Evolutionary conservation across 805 yeast species (phyloP).

Genomic region (Saturnispora sekii): DNA sequence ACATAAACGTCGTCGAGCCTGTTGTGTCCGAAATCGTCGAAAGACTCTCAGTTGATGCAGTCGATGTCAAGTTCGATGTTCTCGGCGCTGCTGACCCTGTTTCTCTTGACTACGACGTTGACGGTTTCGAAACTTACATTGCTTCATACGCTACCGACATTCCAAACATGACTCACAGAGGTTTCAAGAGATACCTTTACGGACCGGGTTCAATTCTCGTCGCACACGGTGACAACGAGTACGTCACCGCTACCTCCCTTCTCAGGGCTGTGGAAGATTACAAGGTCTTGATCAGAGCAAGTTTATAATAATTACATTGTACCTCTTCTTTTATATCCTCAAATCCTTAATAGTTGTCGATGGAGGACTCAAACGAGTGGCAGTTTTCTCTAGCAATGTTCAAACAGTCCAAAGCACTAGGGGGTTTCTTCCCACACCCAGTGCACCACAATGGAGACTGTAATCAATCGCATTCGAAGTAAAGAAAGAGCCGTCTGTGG

Average conservation of each 20-base stretch:
- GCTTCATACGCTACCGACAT: constrained; percentile 34
- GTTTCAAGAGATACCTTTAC: constrained; percentile 41
- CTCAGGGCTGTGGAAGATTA: constrained; percentile 44
- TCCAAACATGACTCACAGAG: constrained; percentile 30
- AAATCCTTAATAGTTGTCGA: background rate
- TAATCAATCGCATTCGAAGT: background rate
- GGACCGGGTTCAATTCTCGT: constrained; percentile 60
- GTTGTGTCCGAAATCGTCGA: constrained; percentile 28
- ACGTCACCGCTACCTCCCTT: constrained; percentile 38
- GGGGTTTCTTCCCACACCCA: too few relatives aligned
- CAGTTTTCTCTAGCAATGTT: background rate
- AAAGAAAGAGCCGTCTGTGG: background rate
- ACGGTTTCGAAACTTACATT: constrained; percentile 46
- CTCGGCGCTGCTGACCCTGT: constrained; percentile 30
- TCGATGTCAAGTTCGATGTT: constrained; percentile 11
- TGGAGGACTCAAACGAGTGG: constrained; percentile 9
- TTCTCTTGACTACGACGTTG: constrained; percentile 45
- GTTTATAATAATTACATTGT: background rate
- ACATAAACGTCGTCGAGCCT: constrained; percentile 29
- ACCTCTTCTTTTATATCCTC: constrained; percentile 6
- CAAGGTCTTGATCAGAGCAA: constrained; percentile 30
- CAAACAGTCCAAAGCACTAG: background rate
- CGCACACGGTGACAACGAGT: constrained; percentile 53
- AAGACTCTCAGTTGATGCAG: constrained; percentile 16
- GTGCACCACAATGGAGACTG: background rate